phyloP scores from a whole-genome alignment of 2,329 filamentous ascomycete genomes.

The Ascochyta koolunga region DNA sequence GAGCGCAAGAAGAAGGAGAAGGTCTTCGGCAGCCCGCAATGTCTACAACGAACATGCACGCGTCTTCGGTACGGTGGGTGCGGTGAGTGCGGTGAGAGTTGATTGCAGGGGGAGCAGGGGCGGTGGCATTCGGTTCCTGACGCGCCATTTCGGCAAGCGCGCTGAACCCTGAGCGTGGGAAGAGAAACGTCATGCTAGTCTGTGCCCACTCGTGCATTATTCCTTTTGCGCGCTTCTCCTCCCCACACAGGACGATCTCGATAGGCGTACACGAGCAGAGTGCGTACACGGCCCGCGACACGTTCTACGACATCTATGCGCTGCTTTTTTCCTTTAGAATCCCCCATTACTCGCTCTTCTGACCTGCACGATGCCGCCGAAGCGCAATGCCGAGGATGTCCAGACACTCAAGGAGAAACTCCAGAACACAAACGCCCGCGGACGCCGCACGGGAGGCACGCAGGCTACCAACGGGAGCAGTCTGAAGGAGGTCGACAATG shows the following conservation, averaged over 20 bases:
- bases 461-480: conserved; percentile 40
- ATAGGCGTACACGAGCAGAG: conserved; percentile 12
- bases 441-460: conserved; percentile 42
- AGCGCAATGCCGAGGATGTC: conserved; percentile 48
- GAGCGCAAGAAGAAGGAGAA: background rate
- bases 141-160: conserved; percentile 17
- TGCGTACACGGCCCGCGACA: conserved; percentile 10
- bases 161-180: conserved; percentile 22
- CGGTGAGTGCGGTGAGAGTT: background rate
- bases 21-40: background rate
- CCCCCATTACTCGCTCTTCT: conserved; percentile 9
- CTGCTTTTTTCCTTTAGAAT: background rate
- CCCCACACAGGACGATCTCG: conserved; percentile 11
- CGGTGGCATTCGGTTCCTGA: conserved; percentile 12
- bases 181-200: conserved; percentile 19
- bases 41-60: background rate
- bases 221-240: conserved; percentile 14
- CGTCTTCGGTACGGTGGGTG: background rate
- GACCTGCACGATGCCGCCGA: conserved; percentile 47
- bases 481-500: conserved; percentile 49
- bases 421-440: conserved; percentile 47
- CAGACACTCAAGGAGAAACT: conserved; percentile 52
- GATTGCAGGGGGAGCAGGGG: conserved; percentile 7
- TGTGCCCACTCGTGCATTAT: conserved; percentile 20
- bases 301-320: conserved; percentile 6